A percentile compares a stretch with the other conserved stretches of the same genome.
Evolutionary conservation across 345 rosid species (phyloP).

Genomic region (Lepidium didymum): DNA sequence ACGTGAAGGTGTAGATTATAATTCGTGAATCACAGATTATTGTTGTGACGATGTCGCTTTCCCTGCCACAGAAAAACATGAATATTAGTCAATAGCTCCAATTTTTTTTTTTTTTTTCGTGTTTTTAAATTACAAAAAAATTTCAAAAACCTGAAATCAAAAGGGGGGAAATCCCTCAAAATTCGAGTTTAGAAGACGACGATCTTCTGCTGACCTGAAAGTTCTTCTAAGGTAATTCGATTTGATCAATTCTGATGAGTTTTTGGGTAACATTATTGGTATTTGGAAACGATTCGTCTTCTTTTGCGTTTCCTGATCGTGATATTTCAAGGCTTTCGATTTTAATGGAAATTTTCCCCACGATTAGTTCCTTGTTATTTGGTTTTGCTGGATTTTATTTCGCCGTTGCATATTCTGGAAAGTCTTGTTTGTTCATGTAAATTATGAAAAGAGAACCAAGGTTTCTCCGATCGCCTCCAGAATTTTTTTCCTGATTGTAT

Average conservation of each 20-base stretch:
- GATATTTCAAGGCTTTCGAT: not conserved
- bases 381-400: not conserved
- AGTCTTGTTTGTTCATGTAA: not conserved
- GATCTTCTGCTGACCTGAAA: conserved; percentile 12
- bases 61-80: conserved; percentile 26
- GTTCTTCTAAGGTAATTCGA: conserved; percentile 9
- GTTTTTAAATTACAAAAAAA: not conserved
- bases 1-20: conserved; percentile 12
- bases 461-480: not conserved
- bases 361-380: not conserved
- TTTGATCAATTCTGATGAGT: not conserved
- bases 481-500: not conserved
- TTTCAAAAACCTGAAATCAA: conserved; percentile 9
- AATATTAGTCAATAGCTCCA: conserved; percentile 25
- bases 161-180: not conserved
- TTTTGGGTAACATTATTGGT: not conserved
- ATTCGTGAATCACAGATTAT: not conserved
- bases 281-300: not conserved
- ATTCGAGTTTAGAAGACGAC: conserved; percentile 16
- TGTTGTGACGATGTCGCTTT: conserved; percentile 21
- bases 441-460: not conserved
- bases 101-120: not conserved
- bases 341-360: not conserved
- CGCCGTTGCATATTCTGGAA: not conserved
- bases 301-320: not conserved